Conservation (phyloP, 164 flowering plant genomes). For the Vitis rotundifolia region DNA sequence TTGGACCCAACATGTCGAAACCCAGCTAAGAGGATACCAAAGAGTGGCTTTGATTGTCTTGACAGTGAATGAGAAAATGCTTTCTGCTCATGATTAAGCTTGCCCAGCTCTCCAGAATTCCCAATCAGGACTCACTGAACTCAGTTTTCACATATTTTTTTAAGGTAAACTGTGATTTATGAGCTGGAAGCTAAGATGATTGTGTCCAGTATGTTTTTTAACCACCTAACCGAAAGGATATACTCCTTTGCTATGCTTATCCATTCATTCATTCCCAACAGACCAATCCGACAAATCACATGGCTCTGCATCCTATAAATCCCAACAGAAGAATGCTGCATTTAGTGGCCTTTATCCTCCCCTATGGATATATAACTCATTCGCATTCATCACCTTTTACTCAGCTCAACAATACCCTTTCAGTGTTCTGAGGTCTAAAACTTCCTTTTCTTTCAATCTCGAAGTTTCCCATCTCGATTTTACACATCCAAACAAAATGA, state of each 20-base stretch:
- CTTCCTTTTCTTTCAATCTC: not conserved
- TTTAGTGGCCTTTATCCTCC: not conserved
- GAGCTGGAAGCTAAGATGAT: not conserved
- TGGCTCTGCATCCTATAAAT: constrained; percentile 6
- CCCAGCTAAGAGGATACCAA: no score
- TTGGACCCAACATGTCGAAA: no score
- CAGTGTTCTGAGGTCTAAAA: not conserved
- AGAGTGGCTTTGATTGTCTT: no score
- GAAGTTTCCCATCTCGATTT: not conserved
- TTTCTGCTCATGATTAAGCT: no score
- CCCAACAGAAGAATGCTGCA: not conserved
- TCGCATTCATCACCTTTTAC: not conserved
- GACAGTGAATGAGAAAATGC: no score
- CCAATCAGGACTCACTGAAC: no score
- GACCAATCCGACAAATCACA: not conserved
- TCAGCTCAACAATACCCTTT: not conserved
- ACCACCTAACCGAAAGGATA: not conserved
- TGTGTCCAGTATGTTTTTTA: not conserved
- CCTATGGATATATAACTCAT: not conserved
- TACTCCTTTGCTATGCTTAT: no score
- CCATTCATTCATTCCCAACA: no score
- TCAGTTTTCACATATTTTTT: no score
- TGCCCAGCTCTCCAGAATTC: no score
- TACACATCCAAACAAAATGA: not conserved
- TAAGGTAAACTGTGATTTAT: no score